Base-by-base conservation (phyloP, 768 basidiomycete genomes). In the Pleurotus djamor region DNA sequence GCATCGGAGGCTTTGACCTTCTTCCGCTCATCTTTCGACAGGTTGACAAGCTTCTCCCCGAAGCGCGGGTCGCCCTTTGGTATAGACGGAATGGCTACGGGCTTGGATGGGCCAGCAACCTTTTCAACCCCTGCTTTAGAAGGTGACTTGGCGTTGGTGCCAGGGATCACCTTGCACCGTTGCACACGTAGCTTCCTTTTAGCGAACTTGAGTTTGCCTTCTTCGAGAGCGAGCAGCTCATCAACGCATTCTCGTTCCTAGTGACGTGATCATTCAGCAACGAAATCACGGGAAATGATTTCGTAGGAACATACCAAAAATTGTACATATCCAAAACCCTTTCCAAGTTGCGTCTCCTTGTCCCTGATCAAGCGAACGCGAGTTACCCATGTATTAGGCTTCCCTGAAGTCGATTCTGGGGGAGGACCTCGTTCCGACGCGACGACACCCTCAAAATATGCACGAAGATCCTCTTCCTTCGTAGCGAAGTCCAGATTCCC, bases 281-380 rank as follows among this genome's bases (percentile, higher is more conserved):
- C 28, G 50, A 36, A 59, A 33, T 16, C 36, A 0, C n/a, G 21
- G 35, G 1, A 50, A 61, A 61, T 48, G 49, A n/a, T 28, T 52
- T 10, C 32, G 36, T 38, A 33, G 16, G 50, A 28, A 79, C 89
- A 61, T 71, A 96, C 96, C 58, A 77, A 70, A 62, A 98, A 92
- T 65, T 94, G 88, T 16, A 98, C 87, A 67, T 98, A 97, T 8
- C 91, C 94, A 70, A 98, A 96, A 4, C 96, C 96, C 74, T 96
- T 97, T 10, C 96, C 96, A 12, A 98, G 82, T 64, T 94, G 94
- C 1, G 94, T 97, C 60, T 91, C 93, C 64, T 85, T 86, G 70
- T 98, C 96, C 49, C 92, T 82, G 54, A 97, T 82, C 65, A 97
- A 86, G 45, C 96, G 83, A n/a, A 97, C 94, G 37, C 84, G 85